These are phyloP conservation scores for Allium sativum DNA, from an alignment of 106 monocot genomes.

Conservation along the genomic window DNA sequence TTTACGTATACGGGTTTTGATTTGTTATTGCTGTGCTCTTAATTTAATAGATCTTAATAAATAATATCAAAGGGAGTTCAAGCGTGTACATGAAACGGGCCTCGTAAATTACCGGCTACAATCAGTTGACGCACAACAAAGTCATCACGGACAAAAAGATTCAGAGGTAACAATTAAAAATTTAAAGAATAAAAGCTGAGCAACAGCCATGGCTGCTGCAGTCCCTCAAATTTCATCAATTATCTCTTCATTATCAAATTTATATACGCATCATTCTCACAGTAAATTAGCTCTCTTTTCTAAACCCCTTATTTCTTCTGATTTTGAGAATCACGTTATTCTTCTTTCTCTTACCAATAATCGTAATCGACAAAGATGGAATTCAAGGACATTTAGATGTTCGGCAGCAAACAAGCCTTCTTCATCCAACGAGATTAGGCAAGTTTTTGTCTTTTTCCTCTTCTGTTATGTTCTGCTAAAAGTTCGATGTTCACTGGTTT, in stretches of 20 bases:
- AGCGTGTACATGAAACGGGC: too few relatives aligned
- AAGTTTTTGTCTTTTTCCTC: neutral
- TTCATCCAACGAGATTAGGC: conserved; percentile 3
- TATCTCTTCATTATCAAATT: neutral
- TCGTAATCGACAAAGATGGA: neutral
- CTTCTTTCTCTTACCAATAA: too few relatives aligned
- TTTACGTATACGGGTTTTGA: too few relatives aligned
- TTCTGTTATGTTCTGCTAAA: neutral
- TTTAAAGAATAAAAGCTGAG: neutral
- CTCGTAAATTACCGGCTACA: neutral
- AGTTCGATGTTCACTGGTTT: neutral
- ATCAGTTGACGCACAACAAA: neutral
- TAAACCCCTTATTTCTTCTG: neutral
- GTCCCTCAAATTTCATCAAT: neutral
- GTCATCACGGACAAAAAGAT: neutral
- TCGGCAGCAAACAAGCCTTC: conserved; percentile 10
- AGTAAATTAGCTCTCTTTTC: too few relatives aligned
- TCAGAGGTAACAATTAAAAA: neutral
- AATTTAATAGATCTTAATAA: too few relatives aligned
- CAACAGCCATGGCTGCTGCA: conserved; percentile 3
- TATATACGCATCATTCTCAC: neutral
- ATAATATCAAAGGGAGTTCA: too few relatives aligned
- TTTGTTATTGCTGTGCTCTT: too few relatives aligned
- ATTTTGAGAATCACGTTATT: neutral
- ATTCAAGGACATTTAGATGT: neutral